phyloP scores from a whole-genome alignment of 306 rosid genomes.

The Quercus rubra region DNA sequence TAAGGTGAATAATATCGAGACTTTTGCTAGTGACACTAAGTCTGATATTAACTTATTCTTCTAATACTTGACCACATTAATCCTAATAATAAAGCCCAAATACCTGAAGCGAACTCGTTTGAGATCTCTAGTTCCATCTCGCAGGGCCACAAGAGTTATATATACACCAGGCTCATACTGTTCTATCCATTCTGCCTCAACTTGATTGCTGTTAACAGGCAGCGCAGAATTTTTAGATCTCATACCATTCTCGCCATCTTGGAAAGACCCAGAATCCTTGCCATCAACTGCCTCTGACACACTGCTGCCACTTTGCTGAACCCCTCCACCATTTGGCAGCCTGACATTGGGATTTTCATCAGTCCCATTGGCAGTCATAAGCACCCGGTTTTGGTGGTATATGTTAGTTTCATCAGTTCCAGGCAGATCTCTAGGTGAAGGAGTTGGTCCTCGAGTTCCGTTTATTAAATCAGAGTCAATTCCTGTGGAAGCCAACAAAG shows the following conservation, averaged over 20 bases:
- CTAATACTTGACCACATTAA: neutral
- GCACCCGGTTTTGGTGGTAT: constrained; percentile 37
- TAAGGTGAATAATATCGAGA: neutral
- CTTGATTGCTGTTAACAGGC: constrained; percentile 45
- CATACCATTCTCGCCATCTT: constrained; percentile 48
- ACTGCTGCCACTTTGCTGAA: constrained; percentile 43
- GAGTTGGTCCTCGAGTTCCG: constrained; percentile 30
- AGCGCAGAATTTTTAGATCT: constrained; percentile 41
- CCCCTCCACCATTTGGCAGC: constrained; percentile 43
- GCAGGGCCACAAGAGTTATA: constrained; percentile 88
- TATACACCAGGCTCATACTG: constrained; percentile 98
- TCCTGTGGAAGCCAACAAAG: constrained; percentile 58
- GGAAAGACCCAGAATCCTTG: constrained; percentile 58
- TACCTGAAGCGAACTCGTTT: constrained; percentile 99
- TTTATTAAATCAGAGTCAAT: constrained; percentile 45
- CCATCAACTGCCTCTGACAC: constrained; percentile 53
- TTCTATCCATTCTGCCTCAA: constrained; percentile 96
- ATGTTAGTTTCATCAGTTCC: constrained; percentile 43
- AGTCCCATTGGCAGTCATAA: constrained; percentile 38
- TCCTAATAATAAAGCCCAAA: neutral
- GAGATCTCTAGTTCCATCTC: constrained; percentile 84
- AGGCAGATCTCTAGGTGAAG: constrained; percentile 36
- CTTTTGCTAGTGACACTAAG: neutral
- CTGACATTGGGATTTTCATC: constrained; percentile 30
- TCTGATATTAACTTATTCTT: neutral